Conservation (phyloP, 371 early-diverging fungal species). For the Coemansia linderi region DNA sequence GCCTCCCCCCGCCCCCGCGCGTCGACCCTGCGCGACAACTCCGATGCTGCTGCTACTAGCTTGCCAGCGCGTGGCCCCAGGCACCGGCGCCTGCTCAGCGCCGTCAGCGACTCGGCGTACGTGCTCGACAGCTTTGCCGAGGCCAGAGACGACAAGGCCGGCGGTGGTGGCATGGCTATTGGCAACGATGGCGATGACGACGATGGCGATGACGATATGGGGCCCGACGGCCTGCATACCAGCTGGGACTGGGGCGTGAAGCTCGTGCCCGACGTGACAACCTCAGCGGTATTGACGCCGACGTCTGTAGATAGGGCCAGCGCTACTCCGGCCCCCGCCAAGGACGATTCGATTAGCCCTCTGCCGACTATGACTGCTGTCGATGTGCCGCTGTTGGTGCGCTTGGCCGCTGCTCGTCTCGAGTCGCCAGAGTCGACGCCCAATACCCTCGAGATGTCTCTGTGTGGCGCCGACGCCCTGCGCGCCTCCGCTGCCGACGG, state of each 20-base stretch:
- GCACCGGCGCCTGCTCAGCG: slow-evolving; percentile 34
- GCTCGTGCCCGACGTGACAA: neutral
- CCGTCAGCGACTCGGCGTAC: slow-evolving; percentile 46
- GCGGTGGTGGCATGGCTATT: neutral
- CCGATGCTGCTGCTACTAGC: neutral
- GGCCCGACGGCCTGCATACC: slow-evolving; percentile 28
- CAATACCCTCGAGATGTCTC: slow-evolving; percentile 25
- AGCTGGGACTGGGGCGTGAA: slow-evolving; percentile 56
- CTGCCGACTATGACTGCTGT: neutral
- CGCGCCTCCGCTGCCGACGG: slow-evolving; percentile 9
- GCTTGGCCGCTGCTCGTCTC: slow-evolving; percentile 1
- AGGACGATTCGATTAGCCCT: neutral
- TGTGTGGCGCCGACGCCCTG: slow-evolving; percentile 41
- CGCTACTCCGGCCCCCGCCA: neutral
- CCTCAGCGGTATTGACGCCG: neutral
- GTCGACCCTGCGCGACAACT: neutral
- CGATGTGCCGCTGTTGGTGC: neutral
- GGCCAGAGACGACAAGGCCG: neutral
- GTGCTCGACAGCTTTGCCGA: slow-evolving; percentile 3
- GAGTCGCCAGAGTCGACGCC: slow-evolving; percentile 4
- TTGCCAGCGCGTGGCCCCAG: neutral
- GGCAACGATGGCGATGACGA: neutral
- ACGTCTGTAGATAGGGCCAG: neutral
- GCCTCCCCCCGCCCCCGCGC: neutral
- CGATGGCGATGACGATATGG: neutral